A percentile compares a stretch with the other conserved stretches of the same genome.
phyloP scores from a whole-genome alignment of 1,139 yeast species.

The Candida sanyaensis region DNA sequence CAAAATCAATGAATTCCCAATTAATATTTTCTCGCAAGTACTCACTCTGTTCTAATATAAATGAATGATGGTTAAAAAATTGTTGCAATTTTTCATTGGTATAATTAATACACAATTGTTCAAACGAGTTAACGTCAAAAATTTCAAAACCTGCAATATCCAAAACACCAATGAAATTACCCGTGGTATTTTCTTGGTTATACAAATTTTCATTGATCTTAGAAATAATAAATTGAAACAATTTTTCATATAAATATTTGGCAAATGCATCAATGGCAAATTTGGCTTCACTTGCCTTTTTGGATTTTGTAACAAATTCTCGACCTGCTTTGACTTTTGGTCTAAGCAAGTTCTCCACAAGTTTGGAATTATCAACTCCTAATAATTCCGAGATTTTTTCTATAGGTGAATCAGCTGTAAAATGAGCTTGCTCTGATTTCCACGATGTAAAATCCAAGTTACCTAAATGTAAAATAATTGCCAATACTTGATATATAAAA shows the following conservation, averaged over 20 bases:
- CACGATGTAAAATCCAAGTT: constrained; percentile 74
- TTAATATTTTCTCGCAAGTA: constrained; percentile 90
- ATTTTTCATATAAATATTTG: constrained; percentile 80
- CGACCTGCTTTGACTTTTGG: constrained; percentile 93
- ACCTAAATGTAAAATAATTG: constrained; percentile 83
- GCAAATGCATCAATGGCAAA: constrained; percentile 86
- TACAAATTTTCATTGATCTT: constrained; percentile 73
- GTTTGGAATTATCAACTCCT: constrained; percentile 60
- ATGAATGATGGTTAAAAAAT: constrained; percentile 96
- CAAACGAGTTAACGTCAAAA: constrained; percentile 87
- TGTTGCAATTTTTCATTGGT: constrained; percentile 97
- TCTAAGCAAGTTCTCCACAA: constrained; percentile 59
- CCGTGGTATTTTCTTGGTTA: constrained; percentile 22
- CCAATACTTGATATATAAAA: constrained; percentile 65
- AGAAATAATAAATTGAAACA: constrained; percentile 77
- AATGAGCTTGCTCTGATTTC: constrained; percentile 78
- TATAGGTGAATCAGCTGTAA: constrained; percentile 57
- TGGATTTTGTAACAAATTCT: constrained; percentile 80
- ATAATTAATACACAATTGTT: constrained; percentile 93
- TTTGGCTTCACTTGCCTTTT: constrained; percentile 78
- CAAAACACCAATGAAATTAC: constrained; percentile 82
- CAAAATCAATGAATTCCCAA: constrained; percentile 96
- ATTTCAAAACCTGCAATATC: constrained; percentile 99
- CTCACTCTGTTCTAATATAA: constrained; percentile 95
- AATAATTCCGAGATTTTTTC: constrained; percentile 60